These are phyloP conservation scores for Cutaneotrichosporon mucoides DNA, from an alignment of 1,284 basidiomycete species.

Conservation along the genomic window DNA sequence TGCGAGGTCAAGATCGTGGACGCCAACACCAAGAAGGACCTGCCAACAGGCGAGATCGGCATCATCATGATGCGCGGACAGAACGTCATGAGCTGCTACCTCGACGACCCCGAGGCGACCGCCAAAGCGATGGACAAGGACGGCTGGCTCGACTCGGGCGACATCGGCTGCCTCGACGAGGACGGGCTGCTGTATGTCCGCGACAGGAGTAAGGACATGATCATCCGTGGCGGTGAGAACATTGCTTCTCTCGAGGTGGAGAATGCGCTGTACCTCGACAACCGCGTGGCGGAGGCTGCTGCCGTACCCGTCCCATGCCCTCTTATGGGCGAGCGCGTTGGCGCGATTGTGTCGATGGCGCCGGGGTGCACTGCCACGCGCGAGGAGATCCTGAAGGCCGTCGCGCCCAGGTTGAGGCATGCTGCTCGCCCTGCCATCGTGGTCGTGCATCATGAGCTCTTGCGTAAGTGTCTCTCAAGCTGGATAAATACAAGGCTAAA, in stretches of 20 bases:
- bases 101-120: slow-evolving; percentile 23
- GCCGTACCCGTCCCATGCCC: slow-evolving; percentile 37
- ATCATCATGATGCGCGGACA: slow-evolving; percentile 33
- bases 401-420: slow-evolving; percentile 12
- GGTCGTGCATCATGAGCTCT: slow-evolving; percentile 8
- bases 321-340: slow-evolving; percentile 41
- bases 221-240: slow-evolving; percentile 46
- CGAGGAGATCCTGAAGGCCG: slow-evolving; percentile 6
- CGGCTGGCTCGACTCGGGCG: slow-evolving; percentile 46
- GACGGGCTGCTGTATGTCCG: slow-evolving; percentile 40
- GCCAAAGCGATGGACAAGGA: slow-evolving; percentile 25
- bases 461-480: slow-evolving; percentile 13
- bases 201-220: slow-evolving; percentile 40
- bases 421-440: slow-evolving; percentile 16
- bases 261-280: slow-evolving; percentile 36
- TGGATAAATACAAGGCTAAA: too few relatives aligned
- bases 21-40: slow-evolving; percentile 23
- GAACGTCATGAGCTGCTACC: slow-evolving; percentile 43
- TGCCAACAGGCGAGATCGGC: slow-evolving; percentile 27
- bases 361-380: slow-evolving; percentile 1
- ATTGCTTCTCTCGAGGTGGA: slow-evolving; percentile 38
- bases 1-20: slow-evolving; percentile 35
- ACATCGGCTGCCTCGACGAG: slow-evolving; percentile 33
- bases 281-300: slow-evolving; percentile 33
- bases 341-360: slow-evolving; percentile 32